Evolutionary conservation across 176 grass and related monocot species (phyloP).

Genomic region (Neostapfia colusana): DNA sequence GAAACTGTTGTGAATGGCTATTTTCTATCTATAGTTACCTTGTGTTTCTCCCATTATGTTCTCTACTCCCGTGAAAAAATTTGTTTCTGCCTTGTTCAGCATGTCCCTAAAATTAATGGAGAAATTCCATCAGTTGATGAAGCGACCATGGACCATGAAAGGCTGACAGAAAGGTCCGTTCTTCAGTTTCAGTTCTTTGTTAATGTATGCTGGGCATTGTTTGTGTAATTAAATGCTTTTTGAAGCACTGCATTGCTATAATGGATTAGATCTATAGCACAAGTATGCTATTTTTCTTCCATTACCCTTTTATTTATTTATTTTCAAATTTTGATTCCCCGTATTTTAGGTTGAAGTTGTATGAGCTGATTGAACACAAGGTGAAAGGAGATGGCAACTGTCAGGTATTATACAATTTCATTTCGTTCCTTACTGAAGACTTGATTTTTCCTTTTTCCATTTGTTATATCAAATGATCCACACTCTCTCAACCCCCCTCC

Average conservation of each 20-base stretch:
- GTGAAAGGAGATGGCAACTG: constrained; percentile 97
- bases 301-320: background rate
- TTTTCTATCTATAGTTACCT: constrained; percentile 18
- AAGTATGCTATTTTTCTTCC: background rate
- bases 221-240: background rate
- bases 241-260: background rate
- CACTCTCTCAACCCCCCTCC: too few relatives aligned
- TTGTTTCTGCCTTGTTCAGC: constrained; percentile 56
- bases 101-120: constrained; percentile 99
- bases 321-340: constrained; percentile 12
- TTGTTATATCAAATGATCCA: background rate
- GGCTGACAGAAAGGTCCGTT: constrained; percentile 78
- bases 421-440: background rate
- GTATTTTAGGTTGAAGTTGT: constrained; percentile 73
- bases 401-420: constrained; percentile 65
- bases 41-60: constrained; percentile 24
- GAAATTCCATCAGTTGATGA: constrained; percentile 89
- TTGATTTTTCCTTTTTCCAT: background rate
- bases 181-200: constrained; percentile 10
- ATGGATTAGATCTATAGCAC: constrained; percentile 2
- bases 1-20: constrained; percentile 9
- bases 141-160: constrained; percentile 94
- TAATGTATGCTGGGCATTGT: background rate
- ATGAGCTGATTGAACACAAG: constrained; percentile 84
- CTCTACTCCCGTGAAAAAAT: constrained; percentile 35